Conservation (phyloP, 371 early-diverging fungal species). For the Smittium culicis region DNA sequence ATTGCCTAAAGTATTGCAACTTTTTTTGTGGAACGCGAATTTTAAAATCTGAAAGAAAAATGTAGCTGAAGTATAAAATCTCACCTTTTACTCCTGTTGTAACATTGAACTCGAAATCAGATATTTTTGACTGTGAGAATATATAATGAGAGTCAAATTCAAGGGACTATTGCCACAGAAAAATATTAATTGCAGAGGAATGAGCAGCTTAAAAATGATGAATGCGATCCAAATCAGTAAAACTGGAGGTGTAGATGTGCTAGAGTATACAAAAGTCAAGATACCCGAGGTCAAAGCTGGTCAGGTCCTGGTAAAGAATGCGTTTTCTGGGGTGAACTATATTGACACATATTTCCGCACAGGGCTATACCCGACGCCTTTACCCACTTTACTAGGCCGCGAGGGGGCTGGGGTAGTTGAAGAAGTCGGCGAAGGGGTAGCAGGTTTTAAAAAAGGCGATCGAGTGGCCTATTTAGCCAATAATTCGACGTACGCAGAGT, state of each 20-base stretch:
- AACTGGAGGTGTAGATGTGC: slow-evolving; percentile 56
- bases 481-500: slow-evolving; percentile 60
- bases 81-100: no score
- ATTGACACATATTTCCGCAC: slow-evolving; percentile 87
- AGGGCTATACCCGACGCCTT: slow-evolving; percentile 58
- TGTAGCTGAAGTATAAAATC: no score
- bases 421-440: slow-evolving; percentile 49
- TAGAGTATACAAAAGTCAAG: slow-evolving; percentile 40
- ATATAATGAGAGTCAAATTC: no score
- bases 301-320: slow-evolving; percentile 64
- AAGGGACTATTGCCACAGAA: background rate
- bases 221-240: slow-evolving; percentile 50
- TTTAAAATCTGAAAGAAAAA: no score
- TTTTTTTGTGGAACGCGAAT: no score
- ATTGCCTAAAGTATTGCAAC: no score
- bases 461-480: slow-evolving; percentile 59
- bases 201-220: slow-evolving; percentile 12
- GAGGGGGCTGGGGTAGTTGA: slow-evolving; percentile 79
- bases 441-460: slow-evolving; percentile 57
- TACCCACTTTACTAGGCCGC: slow-evolving; percentile 61
- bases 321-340: slow-evolving; percentile 70
- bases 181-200: background rate
- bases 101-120: no score
- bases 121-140: no score
- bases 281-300: slow-evolving; percentile 35